Evolutionary conservation across 2,329 filamentous ascomycete species (phyloP).

Genomic region (Zasmidium angulare): DNA sequence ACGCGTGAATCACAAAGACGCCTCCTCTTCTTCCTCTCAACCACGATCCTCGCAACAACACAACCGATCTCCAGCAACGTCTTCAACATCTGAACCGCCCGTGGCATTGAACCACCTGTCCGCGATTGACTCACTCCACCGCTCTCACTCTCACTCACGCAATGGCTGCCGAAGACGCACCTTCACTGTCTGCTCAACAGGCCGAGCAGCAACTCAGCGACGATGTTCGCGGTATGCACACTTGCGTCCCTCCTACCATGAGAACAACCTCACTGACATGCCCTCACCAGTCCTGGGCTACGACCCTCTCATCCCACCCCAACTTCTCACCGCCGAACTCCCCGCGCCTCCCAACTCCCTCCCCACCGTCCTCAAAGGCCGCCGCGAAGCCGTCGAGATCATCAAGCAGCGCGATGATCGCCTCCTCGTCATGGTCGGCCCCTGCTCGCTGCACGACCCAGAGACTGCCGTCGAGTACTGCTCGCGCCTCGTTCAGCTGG

Average conservation of each 20-base stretch:
- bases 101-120: no score
- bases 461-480: constrained; percentile 86
- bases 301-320: constrained; percentile 87
- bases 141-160: background rate
- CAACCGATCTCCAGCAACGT: no score
- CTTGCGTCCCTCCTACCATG: constrained; percentile 7
- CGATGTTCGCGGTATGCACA: constrained; percentile 53
- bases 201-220: constrained; percentile 38
- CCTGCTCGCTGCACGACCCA: constrained; percentile 97
- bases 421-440: constrained; percentile 89
- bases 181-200: background rate
- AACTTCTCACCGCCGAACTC: constrained; percentile 82
- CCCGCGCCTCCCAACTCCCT: constrained; percentile 62
- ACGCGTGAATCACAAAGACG: background rate
- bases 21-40: background rate
- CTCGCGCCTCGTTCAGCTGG: constrained; percentile 70
- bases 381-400: constrained; percentile 68
- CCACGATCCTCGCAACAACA: no score
- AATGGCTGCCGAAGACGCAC: constrained; percentile 19
- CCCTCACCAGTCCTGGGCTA: constrained; percentile 74
- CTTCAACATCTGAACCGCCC: no score
- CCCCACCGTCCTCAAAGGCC: constrained; percentile 69
- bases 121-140: background rate
- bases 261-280: constrained; percentile 15
- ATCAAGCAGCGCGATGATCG: constrained; percentile 80